These are phyloP conservation scores for Pseudopediastrum boryanum DNA, from an alignment of 139 green algal species.

Conservation along the genomic window DNA sequence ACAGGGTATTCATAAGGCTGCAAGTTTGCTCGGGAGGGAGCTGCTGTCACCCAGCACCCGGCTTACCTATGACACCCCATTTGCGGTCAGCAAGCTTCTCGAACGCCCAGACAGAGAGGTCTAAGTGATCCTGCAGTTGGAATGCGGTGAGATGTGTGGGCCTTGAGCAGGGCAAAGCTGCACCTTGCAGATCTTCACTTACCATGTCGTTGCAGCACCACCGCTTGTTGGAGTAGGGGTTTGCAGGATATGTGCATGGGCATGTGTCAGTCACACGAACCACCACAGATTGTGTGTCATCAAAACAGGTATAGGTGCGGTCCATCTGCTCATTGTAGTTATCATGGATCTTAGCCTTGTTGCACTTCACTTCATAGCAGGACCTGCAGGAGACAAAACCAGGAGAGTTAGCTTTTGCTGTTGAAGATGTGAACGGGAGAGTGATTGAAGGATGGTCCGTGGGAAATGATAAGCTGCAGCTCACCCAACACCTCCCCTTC, in stretches of 20 bases:
- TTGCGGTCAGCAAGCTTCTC: slow-evolving; percentile 46
- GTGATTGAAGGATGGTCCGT: neutral
- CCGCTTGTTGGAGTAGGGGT: slow-evolving; percentile 7
- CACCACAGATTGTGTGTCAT: neutral
- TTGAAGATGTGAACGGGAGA: no score
- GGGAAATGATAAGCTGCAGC: no score
- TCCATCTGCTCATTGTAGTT: slow-evolving; percentile 29
- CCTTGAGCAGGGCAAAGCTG: no score
- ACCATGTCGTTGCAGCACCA: slow-evolving; percentile 8
- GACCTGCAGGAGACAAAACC: slow-evolving; percentile 11
- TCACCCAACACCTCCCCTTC: no score
- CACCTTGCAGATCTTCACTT: no score
- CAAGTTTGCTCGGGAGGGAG: no score
- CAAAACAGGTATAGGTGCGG: neutral
- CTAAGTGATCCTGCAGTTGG: slow-evolving; percentile 17
- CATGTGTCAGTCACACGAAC: neutral
- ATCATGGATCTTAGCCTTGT: slow-evolving; percentile 13
- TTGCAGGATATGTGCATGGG: no score
- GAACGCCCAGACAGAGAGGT: slow-evolving; percentile 27
- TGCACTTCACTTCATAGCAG: slow-evolving; percentile 24
- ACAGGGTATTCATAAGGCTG: no score
- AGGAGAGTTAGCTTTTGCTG: no score
- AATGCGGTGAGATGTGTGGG: no score
- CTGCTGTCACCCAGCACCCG: no score
- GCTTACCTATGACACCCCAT: slow-evolving; percentile 42